Evolutionary conservation across 306 rosid genomes (phyloP), one percentile per base, ranked within the genome.

Genomic region (Lathyrus sativus): DNA sequence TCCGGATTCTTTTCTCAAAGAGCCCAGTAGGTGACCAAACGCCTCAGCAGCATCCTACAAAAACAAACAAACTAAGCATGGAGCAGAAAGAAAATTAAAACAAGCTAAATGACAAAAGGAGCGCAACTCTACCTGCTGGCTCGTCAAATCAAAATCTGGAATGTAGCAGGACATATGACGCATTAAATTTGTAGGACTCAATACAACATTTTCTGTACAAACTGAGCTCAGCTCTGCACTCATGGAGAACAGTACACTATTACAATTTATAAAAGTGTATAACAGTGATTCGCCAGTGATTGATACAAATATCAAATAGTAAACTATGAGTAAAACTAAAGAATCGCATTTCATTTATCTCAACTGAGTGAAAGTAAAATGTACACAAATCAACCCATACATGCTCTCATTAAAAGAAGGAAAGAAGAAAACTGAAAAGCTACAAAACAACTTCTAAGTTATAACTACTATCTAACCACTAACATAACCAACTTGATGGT

Each of bases 11-110:
- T 88, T 89, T 80, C 89, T 88, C 80, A 93, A 83, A 51, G 95
- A 86, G 82, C 85, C 74, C 62, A 90, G 69, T 75, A 93, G 85
- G 81, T 93, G 96, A 79, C 83, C 87, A 56, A 93, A 85, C 9
- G 96, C 98, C 81, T 90, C 97, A 73, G 97, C 97, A 29, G 98
- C 91, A 85, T 93, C 98, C 98, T 93, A 76, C 75, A 80, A 54
- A 31, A 63, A 72, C 55, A 67, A 22, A 62, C 67, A 60, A 59
- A 19, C 63, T 3, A 70, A 74, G 24, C 44, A 51, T 24, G 35
- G 61, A 45, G 37, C 42, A 80, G 73, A 55, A 44, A 71, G 48
- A 18, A 33, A 56, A 65, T 42, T 38, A 76, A 45, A 78, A 38
- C 11, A 65, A 33, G 53, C 69, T 50, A 49, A 43, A 28, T 24